These are phyloP conservation scores for Amphicarpaea edgeworthii DNA, from an alignment of 306 rosid genomes.

Conservation along the genomic window DNA sequence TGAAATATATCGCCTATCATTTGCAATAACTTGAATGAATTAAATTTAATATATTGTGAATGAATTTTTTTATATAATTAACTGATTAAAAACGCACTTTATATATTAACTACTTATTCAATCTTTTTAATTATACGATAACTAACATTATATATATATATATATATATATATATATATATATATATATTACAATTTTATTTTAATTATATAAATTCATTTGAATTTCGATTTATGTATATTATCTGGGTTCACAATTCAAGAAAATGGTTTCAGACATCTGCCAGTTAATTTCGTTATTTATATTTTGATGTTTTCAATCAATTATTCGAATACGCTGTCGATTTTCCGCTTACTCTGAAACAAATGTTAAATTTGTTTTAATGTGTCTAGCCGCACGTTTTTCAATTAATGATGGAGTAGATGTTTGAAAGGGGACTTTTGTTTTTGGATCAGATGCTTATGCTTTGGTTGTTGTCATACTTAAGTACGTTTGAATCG, in stretches of 20 bases:
- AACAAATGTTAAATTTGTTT: slow-evolving; percentile 12
- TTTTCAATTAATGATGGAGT: neutral
- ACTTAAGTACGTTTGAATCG: neutral
- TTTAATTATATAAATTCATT: neutral
- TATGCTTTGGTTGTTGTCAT: neutral
- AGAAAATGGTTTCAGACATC: neutral
- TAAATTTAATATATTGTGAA: neutral
- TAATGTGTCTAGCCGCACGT: neutral
- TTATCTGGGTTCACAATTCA: neutral
- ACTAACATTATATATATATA: neutral
- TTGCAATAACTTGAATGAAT: neutral
- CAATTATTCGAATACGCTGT: slow-evolving; percentile 31
- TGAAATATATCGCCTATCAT: no score
- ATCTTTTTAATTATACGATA: neutral
- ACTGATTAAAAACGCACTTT: no score
- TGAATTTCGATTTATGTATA: neutral
- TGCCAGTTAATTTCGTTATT: neutral
- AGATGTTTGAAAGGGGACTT: no score
- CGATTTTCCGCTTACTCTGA: slow-evolving; percentile 58
- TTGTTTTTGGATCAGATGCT: neutral
- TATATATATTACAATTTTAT: neutral
- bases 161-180: neutral
- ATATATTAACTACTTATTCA: no score
- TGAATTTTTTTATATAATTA: no score
- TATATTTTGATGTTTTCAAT: neutral